Evolutionary conservation across 2,329 filamentous ascomycete species (phyloP).

Genomic region (Claviceps humidiphila): DNA sequence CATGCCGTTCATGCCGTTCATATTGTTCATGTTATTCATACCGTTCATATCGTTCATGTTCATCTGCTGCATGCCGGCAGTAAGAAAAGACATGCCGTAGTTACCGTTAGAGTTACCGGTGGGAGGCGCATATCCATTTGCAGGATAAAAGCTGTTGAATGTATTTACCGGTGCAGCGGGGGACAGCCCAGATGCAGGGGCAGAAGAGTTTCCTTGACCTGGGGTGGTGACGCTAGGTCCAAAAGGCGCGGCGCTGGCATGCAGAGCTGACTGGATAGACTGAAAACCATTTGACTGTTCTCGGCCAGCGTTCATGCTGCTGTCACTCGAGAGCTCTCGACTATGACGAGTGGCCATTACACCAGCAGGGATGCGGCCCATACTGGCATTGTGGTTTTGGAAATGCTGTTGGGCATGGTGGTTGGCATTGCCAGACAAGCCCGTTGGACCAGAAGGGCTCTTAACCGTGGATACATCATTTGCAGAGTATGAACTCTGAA

Average conservation of each 20-base stretch:
- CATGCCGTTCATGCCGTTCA: slow-evolving; percentile 15
- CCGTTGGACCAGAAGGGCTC: slow-evolving; percentile 39
- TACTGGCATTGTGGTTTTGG: slow-evolving; percentile 69
- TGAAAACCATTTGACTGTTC: slow-evolving; percentile 38
- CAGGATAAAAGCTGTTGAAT: slow-evolving; percentile 21
- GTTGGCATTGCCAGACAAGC: slow-evolving; percentile 34
- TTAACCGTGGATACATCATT: slow-evolving; percentile 83
- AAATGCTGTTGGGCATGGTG: slow-evolving; percentile 50
- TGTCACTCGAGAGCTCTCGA: slow-evolving; percentile 52
- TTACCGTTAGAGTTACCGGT: slow-evolving; percentile 9
- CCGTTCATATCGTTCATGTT: slow-evolving; percentile 22
- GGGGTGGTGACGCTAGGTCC: slow-evolving; percentile 40
- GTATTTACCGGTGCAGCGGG: slow-evolving; percentile 13
- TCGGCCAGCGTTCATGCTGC: slow-evolving; percentile 24
- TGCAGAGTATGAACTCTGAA: slow-evolving; percentile 81
- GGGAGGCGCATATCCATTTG: slow-evolving; percentile 17
- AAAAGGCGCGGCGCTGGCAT: slow-evolving; percentile 69
- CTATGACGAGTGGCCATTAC: slow-evolving; percentile 55
- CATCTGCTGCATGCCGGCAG: slow-evolving; percentile 57
- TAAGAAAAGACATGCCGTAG: slow-evolving; percentile 36
- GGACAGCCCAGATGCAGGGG: slow-evolving; percentile 13
- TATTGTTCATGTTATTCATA: not conserved
- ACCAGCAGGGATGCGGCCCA: slow-evolving; percentile 64
- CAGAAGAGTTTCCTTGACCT: slow-evolving; percentile 14
- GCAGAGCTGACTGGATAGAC: slow-evolving; percentile 58